Base-by-base conservation (phyloP, 257 asterid species). In the Solanum okadae region DNA sequence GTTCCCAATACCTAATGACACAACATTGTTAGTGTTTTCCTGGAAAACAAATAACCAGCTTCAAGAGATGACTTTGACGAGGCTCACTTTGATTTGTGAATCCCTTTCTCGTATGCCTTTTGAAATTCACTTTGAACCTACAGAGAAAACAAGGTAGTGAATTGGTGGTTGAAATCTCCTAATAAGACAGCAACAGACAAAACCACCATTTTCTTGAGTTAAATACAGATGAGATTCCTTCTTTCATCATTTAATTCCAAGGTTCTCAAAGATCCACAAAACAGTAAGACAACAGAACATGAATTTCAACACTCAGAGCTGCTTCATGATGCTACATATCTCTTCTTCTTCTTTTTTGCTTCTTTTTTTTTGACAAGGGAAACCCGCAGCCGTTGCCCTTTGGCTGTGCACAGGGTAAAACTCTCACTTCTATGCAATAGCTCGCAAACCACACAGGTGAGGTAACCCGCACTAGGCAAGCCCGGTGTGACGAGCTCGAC, bases 121-220 rank as follows among this genome's bases (percentile, higher is more conserved):
- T 97, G 99, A 90, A 97, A 97, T 92, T 95, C 99, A 93, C 99
- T 97, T 92, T 93, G 93, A 88, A 95, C 98, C 99, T 97, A 89
- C 49, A 92, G 89, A 46, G 86, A 76, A 87, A 88, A 78, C 8
- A 90, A 90, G n/a, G 86, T 38, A 56, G 88, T 31, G 49, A 89
- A 89, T 59, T 86, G 79, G 91, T 88, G 89, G 91, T 85, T 76
- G 83, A 34, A 31, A 34, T 44, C 87, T 56, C 72, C 84, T 71
- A 27, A 70, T 86, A 75, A 68, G 81, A 88, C 12, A 18, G 86
- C 86, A 81, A 46, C 68, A 81, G n/a, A 3, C 2, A 5, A 81
- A 81, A 46, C 20, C 68, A 81, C 29, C 68, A 46, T 16, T 46
- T 29, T 46, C 68, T 44, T 29, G 68, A 29, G 86, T 33, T 81